These are phyloP conservation scores for Myxozyma sirexii DNA, from an alignment of 805 yeast species.

Conservation along the genomic window DNA sequence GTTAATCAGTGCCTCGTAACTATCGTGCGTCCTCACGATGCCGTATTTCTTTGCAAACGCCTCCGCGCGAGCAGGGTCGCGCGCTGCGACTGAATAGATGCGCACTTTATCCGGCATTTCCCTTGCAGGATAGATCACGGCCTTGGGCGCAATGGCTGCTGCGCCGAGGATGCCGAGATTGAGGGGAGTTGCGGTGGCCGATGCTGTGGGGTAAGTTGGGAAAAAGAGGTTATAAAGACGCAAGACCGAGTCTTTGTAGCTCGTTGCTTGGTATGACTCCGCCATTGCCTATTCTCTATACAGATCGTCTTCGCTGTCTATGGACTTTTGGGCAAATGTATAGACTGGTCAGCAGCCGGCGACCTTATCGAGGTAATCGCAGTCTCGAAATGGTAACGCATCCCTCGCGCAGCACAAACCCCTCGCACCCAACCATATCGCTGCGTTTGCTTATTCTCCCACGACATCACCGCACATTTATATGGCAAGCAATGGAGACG, in stretches of 20 bases:
- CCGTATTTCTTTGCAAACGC: slow-evolving; percentile 21
- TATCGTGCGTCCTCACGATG: slow-evolving; percentile 15
- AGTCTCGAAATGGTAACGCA: no score
- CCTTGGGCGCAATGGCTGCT: slow-evolving; percentile 30
- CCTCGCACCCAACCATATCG: background rate
- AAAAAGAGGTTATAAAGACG: slow-evolving; percentile 13
- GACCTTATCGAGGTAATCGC: no score
- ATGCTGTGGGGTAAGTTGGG: slow-evolving; percentile 11
- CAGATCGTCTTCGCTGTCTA: no score
- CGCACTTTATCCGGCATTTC: slow-evolving; percentile 18
- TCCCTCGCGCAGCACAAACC: background rate
- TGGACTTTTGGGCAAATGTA: no score
- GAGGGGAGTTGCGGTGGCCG: slow-evolving; percentile 14
- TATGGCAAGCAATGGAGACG: no score
- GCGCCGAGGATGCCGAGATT: slow-evolving; percentile 28
- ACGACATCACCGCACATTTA: background rate
- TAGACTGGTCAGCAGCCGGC: no score
- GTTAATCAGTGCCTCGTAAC: slow-evolving; percentile 22
- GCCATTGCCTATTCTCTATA: background rate
- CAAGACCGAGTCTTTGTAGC: background rate
- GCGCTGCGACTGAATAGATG: slow-evolving; percentile 25
- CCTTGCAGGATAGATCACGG: slow-evolving; percentile 26
- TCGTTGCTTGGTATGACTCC: background rate
- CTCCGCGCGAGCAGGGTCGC: slow-evolving; percentile 19
- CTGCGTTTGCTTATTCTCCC: background rate